These are phyloP conservation scores for Penicillium canariense DNA, from an alignment of 495 filamentous ascomycete species.

Conservation along the genomic window DNA sequence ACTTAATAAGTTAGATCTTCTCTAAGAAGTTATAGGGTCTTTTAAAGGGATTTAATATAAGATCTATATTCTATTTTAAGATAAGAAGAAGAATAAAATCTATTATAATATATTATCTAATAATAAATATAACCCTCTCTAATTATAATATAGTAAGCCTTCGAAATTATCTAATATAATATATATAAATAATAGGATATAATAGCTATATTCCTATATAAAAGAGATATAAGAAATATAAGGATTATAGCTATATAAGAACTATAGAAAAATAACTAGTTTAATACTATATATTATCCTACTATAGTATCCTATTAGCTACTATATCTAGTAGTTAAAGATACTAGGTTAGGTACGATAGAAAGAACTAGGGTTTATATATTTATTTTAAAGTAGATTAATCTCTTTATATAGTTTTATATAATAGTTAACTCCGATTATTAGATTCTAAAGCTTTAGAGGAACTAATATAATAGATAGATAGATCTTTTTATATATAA, in stretches of 20 bases:
- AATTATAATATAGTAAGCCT: not conserved
- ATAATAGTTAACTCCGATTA: no score
- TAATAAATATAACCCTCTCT: not conserved
- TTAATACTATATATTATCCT: constrained; percentile 1
- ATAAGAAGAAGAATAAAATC: no score
- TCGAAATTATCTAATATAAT: constrained; percentile 10
- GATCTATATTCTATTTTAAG: no score
- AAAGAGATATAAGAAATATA: not conserved
- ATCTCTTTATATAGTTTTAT: constrained; percentile 1
- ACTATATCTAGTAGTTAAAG: not conserved
- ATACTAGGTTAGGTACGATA: not conserved
- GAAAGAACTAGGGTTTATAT: no score
- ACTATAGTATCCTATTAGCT: constrained; percentile 1
- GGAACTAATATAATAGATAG: no score
- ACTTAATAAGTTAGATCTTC: no score
- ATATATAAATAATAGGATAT: constrained; percentile 1
- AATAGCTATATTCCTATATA: constrained; percentile 9
- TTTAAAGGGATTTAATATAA: no score
- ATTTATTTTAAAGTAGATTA: no score
- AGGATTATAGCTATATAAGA: constrained; percentile 1
- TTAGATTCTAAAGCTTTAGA: no score
- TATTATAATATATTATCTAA: not conserved
- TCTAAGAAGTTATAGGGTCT: no score
- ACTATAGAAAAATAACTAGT: constrained; percentile 1
- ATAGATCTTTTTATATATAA: no score